These are phyloP conservation scores for Acmispon strigosus DNA, from an alignment of 306 rosid genomes.

Conservation along the genomic window DNA sequence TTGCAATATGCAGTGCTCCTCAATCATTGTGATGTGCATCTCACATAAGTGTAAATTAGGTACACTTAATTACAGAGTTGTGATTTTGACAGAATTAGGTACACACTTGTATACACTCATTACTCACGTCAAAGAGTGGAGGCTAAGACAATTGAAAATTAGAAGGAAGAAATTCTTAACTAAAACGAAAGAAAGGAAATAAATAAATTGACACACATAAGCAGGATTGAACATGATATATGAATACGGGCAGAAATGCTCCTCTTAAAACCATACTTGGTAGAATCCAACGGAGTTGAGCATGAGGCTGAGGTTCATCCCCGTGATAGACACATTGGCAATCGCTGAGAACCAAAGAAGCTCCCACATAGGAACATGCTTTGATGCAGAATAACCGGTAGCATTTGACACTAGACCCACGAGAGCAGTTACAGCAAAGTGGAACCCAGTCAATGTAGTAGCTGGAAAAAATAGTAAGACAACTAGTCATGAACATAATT, in stretches of 20 bases:
- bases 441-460: constrained; percentile 84
- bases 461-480: constrained; percentile 41
- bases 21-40: background rate
- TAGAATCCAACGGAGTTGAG: constrained; percentile 90
- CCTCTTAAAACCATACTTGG: constrained; percentile 41
- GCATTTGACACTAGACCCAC: constrained; percentile 88
- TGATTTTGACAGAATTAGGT: background rate
- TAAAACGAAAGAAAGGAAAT: background rate
- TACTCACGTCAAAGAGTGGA: background rate
- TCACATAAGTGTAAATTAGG: too few relatives aligned
- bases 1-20: background rate
- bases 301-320: constrained; percentile 96
- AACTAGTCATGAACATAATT: background rate
- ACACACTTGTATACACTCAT: background rate
- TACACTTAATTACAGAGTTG: background rate
- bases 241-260: background rate
- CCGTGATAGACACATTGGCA: constrained; percentile 80
- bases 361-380: constrained; percentile 93
- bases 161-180: background rate
- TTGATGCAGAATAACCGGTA: constrained; percentile 66
- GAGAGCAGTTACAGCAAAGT: constrained; percentile 82
- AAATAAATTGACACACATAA: background rate
- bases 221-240: background rate
- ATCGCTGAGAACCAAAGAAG: constrained; percentile 88
- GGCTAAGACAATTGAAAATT: background rate